Evolutionary conservation across 805 yeast species (phyloP).

Genomic region (Tetrapisispora fleetii): DNA sequence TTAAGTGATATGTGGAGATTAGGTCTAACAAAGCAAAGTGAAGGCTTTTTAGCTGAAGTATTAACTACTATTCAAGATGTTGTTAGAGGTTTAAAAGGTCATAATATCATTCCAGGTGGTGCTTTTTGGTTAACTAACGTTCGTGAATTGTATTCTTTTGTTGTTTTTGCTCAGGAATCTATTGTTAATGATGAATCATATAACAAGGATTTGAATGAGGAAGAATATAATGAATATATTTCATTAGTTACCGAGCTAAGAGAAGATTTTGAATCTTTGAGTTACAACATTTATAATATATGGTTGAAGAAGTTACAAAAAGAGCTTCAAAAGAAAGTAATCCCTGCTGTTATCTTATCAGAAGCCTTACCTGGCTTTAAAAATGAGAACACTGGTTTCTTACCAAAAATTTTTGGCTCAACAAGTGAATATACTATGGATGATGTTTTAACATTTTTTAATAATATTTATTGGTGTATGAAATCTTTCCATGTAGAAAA

Average conservation of each 20-base stretch:
- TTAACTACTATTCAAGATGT: conserved; percentile 77
- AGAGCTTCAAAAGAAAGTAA: conserved; percentile 79
- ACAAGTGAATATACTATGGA: conserved; percentile 82
- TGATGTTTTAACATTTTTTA: conserved; percentile 81
- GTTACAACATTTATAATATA: conserved; percentile 88
- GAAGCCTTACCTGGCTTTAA: conserved; percentile 95
- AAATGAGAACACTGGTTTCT: conserved; percentile 69
- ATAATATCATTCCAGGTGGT: conserved; percentile 80
- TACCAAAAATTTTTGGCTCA: conserved; percentile 70
- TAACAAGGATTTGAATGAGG: conserved; percentile 75
- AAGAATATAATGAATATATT: conserved; percentile 83
- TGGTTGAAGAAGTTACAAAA: conserved; percentile 96
- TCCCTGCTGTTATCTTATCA: conserved; percentile 89
- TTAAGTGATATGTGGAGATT: conserved; percentile 97
- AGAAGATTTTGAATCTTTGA: conserved; percentile 87
- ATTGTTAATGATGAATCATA: conserved; percentile 75
- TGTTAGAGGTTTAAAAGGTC: conserved; percentile 72
- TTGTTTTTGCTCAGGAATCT: conserved; percentile 87
- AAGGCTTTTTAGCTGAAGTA: conserved; percentile 81
- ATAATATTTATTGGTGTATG: conserved; percentile 87
- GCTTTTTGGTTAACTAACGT: conserved; percentile 97
- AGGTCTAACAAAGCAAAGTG: conserved; percentile 86
- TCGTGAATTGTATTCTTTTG: conserved; percentile 90
- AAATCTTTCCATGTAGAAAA: conserved; percentile 79
- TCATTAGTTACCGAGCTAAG: conserved; percentile 82